phyloP scores from a whole-genome alignment of 2,329 filamentous ascomycete genomes.

The Fusarium sp. region DNA sequence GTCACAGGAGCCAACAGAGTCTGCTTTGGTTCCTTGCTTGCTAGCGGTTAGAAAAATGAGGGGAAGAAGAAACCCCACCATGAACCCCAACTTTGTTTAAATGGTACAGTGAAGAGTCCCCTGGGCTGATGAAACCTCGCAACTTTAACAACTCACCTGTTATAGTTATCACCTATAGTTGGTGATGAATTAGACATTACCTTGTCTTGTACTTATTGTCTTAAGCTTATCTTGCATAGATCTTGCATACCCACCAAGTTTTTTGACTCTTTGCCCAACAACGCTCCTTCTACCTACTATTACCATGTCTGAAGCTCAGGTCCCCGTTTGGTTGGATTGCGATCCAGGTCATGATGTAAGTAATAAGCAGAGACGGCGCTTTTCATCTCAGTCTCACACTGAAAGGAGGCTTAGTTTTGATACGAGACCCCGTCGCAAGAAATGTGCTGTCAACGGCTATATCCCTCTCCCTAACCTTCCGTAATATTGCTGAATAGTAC shows the following conservation, averaged over 20 bases:
- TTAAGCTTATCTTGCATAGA: conserved; percentile 1
- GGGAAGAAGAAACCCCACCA: conserved; percentile 38
- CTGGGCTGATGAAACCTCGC: conserved; percentile 29
- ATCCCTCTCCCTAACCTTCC: not conserved
- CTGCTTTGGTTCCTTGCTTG: not conserved
- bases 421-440: conserved; percentile 1
- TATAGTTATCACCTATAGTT: conserved; percentile 4
- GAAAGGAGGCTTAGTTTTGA: conserved; percentile 2
- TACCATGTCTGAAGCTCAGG: conserved; percentile 47
- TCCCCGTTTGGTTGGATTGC: conserved; percentile 71
- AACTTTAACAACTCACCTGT: conserved; percentile 35
- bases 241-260: not conserved
- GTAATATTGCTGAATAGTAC: not conserved
- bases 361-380: conserved; percentile 33
- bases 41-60: conserved; percentile 26
- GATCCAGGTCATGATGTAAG: conserved; percentile 75
- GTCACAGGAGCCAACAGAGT: not conserved
- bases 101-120: conserved; percentile 21
- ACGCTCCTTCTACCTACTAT: not conserved
- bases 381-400: conserved; percentile 8
- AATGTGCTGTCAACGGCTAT: not conserved
- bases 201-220: not conserved
- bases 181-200: conserved; percentile 1
- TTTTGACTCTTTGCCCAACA: not conserved
- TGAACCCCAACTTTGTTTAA: conserved; percentile 12